Evolutionary conservation across 2,329 filamentous ascomycete genomes (phyloP), one percentile per base, ranked within the genome.

Genomic region (Calonectria hongkongensis): DNA sequence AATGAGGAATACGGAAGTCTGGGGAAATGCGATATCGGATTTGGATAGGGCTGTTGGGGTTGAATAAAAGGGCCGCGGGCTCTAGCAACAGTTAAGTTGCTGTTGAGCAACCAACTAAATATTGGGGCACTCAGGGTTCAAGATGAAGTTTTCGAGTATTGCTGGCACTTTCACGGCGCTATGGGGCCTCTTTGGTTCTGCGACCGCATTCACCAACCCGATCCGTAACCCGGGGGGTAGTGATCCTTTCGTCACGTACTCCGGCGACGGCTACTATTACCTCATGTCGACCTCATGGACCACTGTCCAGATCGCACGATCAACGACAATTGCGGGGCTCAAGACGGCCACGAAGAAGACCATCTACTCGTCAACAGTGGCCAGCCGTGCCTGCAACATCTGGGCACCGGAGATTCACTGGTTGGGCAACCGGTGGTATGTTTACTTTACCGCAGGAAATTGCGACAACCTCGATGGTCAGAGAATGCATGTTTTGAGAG

Each of bases 321-420:
- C 89, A 0, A 88, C 82, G 6, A 90, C 88, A 0, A 80, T 91
- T 18, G 85, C 86, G 28, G 89, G 88, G 0, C 81, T 91, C 39
- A 89, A 89, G 82, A 87, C 84, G 0, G 88, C 86, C 0, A 83
- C 86, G 50, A 86, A 84, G 45, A 89, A 88, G 73, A 76, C 82
- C 4, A 86, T 90, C 27, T 91, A 87, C 82, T 84, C 83, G 0
- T 87, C 88, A 65, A 82, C 81, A 7, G 86, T 84, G n/a, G 77
- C 88, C 8, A 82, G 81, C 48, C 83, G 87, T 18, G 88, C 87
- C 81, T 88, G 87, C 80, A 89, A 89, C 73, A 86, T 90, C 70
- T 91, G 89, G 89, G 89, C 89, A 0, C 89, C 89, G 2, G 89
- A 90, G 76, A 82, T 89, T 1, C 88, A 89, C 76, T 86, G 86